A percentile compares a stretch with the other conserved stretches of the same genome.
Evolutionary conservation across 139 green algal species (phyloP).

Genomic region (Ulvella scutata): DNA sequence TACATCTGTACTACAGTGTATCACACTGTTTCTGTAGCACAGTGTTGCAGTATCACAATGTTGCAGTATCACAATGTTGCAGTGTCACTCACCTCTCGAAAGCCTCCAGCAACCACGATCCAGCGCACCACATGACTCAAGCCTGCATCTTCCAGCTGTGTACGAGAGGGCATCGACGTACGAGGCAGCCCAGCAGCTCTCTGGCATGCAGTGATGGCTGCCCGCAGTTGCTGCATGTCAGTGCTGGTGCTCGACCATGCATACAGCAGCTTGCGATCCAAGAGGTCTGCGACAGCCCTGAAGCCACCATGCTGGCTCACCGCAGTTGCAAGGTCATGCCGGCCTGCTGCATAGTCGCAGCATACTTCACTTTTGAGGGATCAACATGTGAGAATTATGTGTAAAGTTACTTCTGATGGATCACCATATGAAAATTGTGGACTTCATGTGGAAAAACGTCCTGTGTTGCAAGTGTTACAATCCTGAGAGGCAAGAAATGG

Average conservation of each 20-base stretch:
- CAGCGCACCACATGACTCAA: neutral
- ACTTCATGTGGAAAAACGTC: too few relatives aligned
- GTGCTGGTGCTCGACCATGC: neutral
- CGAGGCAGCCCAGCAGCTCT: neutral
- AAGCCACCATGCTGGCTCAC: neutral
- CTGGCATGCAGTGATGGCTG: neutral
- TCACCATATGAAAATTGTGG: too few relatives aligned
- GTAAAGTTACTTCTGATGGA: too few relatives aligned
- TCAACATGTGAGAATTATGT: too few relatives aligned
- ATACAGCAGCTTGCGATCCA: neutral
- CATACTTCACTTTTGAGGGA: too few relatives aligned
- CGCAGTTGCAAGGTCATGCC: neutral
- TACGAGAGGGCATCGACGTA: neutral
- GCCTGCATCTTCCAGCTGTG: neutral
- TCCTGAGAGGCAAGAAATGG: too few relatives aligned
- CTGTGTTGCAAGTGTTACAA: too few relatives aligned
- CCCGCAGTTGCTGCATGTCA: neutral
- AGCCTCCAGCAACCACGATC: neutral
- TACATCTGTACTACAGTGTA: too few relatives aligned
- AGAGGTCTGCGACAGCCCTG: neutral
- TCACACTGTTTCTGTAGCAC: too few relatives aligned
- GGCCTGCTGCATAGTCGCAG: neutral
- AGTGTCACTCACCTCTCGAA: neutral
- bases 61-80: too few relatives aligned
- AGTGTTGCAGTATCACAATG: too few relatives aligned